These are phyloP conservation scores for Lactarius tabidus DNA, from an alignment of 768 basidiomycete species.

Conservation along the genomic window DNA sequence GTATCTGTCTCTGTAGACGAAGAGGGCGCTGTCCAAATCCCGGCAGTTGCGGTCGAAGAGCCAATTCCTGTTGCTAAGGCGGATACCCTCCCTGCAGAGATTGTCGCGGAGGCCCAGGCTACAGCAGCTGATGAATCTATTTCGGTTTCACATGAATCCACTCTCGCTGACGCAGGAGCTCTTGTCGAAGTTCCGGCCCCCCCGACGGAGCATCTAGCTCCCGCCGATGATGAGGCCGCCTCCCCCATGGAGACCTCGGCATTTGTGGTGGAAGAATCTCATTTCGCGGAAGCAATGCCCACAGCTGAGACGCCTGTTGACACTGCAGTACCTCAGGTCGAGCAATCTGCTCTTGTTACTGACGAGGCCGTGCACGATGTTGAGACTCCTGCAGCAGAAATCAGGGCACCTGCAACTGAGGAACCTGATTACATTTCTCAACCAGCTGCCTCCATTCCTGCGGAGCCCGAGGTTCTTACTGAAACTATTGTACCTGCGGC, in stretches of 20 bases:
- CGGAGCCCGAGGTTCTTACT: not conserved
- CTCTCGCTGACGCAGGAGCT: not conserved
- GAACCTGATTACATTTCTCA: not conserved
- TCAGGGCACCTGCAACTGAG: not conserved
- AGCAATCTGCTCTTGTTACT: not conserved
- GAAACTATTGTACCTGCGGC: not conserved
- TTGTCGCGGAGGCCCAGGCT: not conserved
- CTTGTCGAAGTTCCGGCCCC: not conserved
- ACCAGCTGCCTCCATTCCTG: not conserved
- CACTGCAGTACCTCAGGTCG: not conserved
- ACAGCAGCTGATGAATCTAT: not conserved
- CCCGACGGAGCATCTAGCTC: not conserved
- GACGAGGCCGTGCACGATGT: not conserved
- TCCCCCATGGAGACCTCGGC: not conserved
- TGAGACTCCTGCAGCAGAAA: not conserved
- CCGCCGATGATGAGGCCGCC: not conserved
- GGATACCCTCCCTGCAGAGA: not conserved
- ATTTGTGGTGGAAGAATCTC: not conserved
- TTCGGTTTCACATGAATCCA: not conserved
- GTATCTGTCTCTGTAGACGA: not conserved
- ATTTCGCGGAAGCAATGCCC: not conserved
- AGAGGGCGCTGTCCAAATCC: not conserved
- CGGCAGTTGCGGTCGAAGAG: not conserved
- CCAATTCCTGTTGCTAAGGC: not conserved
- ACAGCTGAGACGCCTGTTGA: not conserved